These are phyloP conservation scores for Phoenix dactylifera DNA, from an alignment of 176 grass and related monocot species.

Conservation along the genomic window DNA sequence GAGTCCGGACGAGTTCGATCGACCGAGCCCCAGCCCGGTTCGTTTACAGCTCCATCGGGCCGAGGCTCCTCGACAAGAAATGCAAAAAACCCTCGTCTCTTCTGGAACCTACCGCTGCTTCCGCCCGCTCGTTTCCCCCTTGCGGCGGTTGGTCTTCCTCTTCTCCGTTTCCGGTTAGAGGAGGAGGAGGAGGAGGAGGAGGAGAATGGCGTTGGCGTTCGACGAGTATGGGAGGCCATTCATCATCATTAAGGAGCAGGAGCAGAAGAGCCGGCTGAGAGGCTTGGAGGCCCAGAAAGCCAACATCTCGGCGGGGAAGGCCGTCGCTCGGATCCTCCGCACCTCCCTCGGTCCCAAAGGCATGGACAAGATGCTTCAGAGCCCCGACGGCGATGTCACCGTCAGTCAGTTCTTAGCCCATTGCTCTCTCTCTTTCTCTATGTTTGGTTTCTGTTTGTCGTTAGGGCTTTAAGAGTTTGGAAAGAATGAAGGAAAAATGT, in stretches of 20 bases:
- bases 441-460: conserved; percentile 3
- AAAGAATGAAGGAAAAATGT: too few relatives aligned
- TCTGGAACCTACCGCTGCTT: too few relatives aligned
- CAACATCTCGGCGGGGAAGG: conserved; percentile 58
- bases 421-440: background rate
- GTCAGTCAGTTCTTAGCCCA: conserved; percentile 36
- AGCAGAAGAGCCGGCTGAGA: conserved; percentile 44
- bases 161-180: too few relatives aligned
- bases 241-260: conserved; percentile 62
- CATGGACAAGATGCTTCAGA: conserved; percentile 85
- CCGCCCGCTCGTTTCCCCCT: too few relatives aligned
- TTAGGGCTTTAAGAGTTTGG: too few relatives aligned
- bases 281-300: conserved; percentile 74
- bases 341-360: conserved; percentile 75
- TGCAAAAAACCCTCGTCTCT: too few relatives aligned
- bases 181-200: background rate
- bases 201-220: conserved; percentile 57
- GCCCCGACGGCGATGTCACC: conserved; percentile 64
- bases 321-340: conserved; percentile 50
- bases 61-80: too few relatives aligned
- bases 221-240: conserved; percentile 65
- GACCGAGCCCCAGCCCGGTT: too few relatives aligned
- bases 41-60: too few relatives aligned
- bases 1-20: too few relatives aligned
- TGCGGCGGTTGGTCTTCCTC: too few relatives aligned